These are phyloP conservation scores for Babesia gibsoni DNA, from an alignment of 169 alveolate species.

Conservation along the genomic window DNA sequence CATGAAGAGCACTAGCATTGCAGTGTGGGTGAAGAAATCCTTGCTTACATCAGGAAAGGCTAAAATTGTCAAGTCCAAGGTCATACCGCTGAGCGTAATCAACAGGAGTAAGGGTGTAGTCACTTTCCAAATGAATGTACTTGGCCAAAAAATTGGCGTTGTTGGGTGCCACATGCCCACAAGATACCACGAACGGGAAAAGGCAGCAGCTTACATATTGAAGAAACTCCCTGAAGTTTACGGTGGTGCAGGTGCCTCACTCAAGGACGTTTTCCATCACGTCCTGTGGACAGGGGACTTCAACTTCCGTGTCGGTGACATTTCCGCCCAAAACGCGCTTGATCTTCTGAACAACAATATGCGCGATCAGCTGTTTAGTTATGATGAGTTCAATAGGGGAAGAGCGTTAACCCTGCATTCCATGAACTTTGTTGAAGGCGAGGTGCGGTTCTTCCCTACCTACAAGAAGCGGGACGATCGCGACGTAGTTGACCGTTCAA, in stretches of 20 bases:
- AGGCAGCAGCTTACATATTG: slow-evolving; percentile 68
- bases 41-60: slow-evolving; percentile 61
- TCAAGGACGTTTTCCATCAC: slow-evolving; percentile 81
- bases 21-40: slow-evolving; percentile 67
- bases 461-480: slow-evolving; percentile 79
- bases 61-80: slow-evolving; percentile 61
- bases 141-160: slow-evolving; percentile 70
- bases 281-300: slow-evolving; percentile 86
- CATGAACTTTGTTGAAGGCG: slow-evolving; percentile 74
- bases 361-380: slow-evolving; percentile 15
- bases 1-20: slow-evolving; percentile 75
- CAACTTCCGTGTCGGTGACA: slow-evolving; percentile 70
- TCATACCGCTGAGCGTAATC: slow-evolving; percentile 62
- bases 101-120: slow-evolving; percentile 83
- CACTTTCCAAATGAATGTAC: slow-evolving; percentile 66
- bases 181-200: slow-evolving; percentile 63
- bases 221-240: slow-evolving; percentile 64
- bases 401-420: slow-evolving; percentile 12
- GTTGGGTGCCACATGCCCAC: slow-evolving; percentile 86
- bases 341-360: slow-evolving; percentile 8
- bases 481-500: slow-evolving; percentile 64
- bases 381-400: slow-evolving; percentile 41
- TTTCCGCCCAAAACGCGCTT: slow-evolving; percentile 32
- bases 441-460: slow-evolving; percentile 74
- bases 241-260: slow-evolving; percentile 65